Evolutionary conservation across 345 rosid genomes (phyloP).

Genomic region (Turnera subulata): DNA sequence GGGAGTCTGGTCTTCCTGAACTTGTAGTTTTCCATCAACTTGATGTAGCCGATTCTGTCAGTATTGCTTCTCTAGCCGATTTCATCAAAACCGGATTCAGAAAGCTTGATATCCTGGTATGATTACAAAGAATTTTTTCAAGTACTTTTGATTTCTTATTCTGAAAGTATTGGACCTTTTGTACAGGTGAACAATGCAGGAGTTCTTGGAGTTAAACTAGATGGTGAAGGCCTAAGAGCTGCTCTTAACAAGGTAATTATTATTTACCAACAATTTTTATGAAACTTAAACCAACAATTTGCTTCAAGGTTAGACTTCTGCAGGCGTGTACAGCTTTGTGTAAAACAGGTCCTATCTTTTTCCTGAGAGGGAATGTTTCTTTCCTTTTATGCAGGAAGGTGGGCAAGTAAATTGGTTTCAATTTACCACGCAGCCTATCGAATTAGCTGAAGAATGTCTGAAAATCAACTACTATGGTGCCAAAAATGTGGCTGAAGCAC

Average conservation of each 20-base stretch:
- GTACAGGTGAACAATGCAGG: slow-evolving; percentile 29
- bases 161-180: background rate
- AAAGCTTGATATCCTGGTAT: slow-evolving; percentile 31
- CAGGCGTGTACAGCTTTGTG: too few relatives aligned
- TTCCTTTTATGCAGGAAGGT: too few relatives aligned
- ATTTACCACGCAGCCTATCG: slow-evolving; percentile 11
- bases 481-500: slow-evolving; percentile 28
- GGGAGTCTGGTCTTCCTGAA: slow-evolving; percentile 4
- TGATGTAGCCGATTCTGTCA: slow-evolving; percentile 8
- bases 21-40: slow-evolving; percentile 10
- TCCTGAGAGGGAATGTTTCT: too few relatives aligned
- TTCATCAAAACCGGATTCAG: slow-evolving; percentile 29
- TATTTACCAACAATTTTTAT: too few relatives aligned
- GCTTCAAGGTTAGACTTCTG: too few relatives aligned
- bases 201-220: slow-evolving; percentile 9
- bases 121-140: background rate
- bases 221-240: slow-evolving; percentile 2
- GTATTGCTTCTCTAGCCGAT: slow-evolving; percentile 23
- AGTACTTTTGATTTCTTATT: background rate
- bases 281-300: too few relatives aligned
- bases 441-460: slow-evolving; percentile 34
- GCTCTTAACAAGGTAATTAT: background rate
- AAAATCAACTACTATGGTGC: slow-evolving; percentile 44
- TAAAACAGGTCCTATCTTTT: too few relatives aligned
- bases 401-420: slow-evolving; percentile 17